Evolutionary conservation across 805 yeast species (phyloP).

Genomic region (Starmerella apis): DNA sequence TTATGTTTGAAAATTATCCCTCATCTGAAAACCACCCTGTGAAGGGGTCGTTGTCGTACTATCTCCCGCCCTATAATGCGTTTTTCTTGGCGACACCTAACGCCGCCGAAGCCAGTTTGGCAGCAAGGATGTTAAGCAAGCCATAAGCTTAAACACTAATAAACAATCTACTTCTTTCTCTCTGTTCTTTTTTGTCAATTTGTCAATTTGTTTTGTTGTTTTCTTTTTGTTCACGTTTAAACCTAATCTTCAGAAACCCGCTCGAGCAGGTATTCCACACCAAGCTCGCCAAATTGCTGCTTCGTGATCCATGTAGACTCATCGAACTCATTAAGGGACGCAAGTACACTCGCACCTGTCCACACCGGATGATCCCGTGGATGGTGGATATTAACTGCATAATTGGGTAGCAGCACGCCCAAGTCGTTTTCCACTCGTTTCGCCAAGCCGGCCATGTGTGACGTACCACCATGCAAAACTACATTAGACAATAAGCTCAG

Average conservation of each 20-base stretch:
- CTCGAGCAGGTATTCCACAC: slow-evolving; percentile 60
- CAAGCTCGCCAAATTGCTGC: slow-evolving; percentile 79
- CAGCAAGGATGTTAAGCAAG: neutral
- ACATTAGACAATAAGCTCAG: slow-evolving; percentile 80
- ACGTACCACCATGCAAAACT: slow-evolving; percentile 73
- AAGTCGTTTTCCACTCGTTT: slow-evolving; percentile 67
- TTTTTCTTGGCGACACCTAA: slow-evolving; percentile 2
- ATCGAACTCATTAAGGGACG: slow-evolving; percentile 84
- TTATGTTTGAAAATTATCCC: neutral
- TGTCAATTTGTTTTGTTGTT: neutral
- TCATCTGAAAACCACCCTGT: neutral
- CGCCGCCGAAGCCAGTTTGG: slow-evolving; percentile 1
- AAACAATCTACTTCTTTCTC: neutral
- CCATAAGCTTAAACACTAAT: neutral
- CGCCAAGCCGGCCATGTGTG: slow-evolving; percentile 69
- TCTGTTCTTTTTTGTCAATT: neutral
- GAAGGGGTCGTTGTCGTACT: neutral
- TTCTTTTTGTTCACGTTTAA: no score
- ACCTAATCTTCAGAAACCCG: slow-evolving; percentile 14
- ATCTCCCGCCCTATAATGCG: neutral
- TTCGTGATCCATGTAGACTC: slow-evolving; percentile 82
- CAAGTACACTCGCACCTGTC: slow-evolving; percentile 85
- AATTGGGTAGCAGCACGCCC: slow-evolving; percentile 58
- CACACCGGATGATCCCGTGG: slow-evolving; percentile 71
- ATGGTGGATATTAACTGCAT: slow-evolving; percentile 37